phyloP scores from a whole-genome alignment of 129 eudicot genomes.

The Solidago caesia region DNA sequence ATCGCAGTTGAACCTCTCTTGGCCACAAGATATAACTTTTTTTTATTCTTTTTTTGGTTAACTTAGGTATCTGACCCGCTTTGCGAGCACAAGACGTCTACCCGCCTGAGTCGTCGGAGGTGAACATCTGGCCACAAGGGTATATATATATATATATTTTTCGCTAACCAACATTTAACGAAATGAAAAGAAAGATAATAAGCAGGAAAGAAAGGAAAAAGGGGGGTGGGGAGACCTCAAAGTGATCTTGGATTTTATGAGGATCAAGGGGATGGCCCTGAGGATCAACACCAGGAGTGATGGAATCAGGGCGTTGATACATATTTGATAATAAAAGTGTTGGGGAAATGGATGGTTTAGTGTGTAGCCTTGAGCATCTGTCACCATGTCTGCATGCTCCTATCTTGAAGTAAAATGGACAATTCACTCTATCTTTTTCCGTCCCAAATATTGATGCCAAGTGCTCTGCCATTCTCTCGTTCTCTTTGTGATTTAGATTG shows the following conservation, averaged over 20 bases:
- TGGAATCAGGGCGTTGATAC: conserved; percentile 94
- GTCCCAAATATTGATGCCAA: conserved; percentile 91
- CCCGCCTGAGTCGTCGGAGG: too few relatives aligned
- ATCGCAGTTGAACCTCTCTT: too few relatives aligned
- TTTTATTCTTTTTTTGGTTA: too few relatives aligned
- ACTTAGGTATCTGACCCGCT: too few relatives aligned
- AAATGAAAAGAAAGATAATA: too few relatives aligned
- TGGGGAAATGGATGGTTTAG: conserved; percentile 87
- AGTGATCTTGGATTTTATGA: conserved; percentile 76
- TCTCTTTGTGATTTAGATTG: background rate
- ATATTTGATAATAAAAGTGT: conserved; percentile 74
- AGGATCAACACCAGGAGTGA: conserved; percentile 90
- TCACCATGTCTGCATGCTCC: conserved; percentile 95
- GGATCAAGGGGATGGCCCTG: conserved; percentile 91
- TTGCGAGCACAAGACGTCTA: too few relatives aligned
- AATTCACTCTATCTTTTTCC: conserved; percentile 93
- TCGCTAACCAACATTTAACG: too few relatives aligned
- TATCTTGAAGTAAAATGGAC: conserved; percentile 94
- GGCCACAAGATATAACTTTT: too few relatives aligned
- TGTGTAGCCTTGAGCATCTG: conserved; percentile 85
- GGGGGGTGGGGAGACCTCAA: conserved; percentile 44
- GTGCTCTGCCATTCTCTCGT: conserved; percentile 67
- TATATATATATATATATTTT: too few relatives aligned
- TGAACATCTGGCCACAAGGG: too few relatives aligned
- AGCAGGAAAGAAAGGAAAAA: background rate